Percentiles rank a stretch among this genome's conserved stretches.
These are phyloP conservation scores for Rhizoclosmatium sp. DNA, from an alignment of 192 early-diverging fungal species.

Conservation along the genomic window DNA sequence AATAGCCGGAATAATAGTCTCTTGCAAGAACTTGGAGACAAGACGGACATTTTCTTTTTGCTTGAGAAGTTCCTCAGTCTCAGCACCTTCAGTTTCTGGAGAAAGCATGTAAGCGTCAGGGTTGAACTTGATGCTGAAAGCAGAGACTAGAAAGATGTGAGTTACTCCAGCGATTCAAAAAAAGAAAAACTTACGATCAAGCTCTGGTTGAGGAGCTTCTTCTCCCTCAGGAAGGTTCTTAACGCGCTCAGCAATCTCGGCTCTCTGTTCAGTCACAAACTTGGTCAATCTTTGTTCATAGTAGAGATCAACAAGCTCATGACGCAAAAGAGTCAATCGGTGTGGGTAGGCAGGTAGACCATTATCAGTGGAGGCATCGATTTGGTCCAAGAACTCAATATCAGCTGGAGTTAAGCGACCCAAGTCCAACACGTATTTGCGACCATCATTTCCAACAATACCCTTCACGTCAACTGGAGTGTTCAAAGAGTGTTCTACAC, in stretches of 20 bases:
- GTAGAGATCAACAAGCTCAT: slow-evolving; percentile 85
- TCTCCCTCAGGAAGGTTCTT: slow-evolving; percentile 39
- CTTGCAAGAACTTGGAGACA: slow-evolving; percentile 78
- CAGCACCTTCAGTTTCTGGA: slow-evolving; percentile 47
- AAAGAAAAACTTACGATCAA: neutral
- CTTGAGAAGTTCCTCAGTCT: slow-evolving; percentile 32
- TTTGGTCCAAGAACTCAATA: slow-evolving; percentile 80
- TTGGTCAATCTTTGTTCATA: slow-evolving; percentile 80
- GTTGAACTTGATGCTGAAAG: slow-evolving; percentile 64
- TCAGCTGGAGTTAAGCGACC: slow-evolving; percentile 92
- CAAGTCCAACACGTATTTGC: slow-evolving; percentile 92
- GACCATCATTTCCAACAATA: slow-evolving; percentile 87
- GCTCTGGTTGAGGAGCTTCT: slow-evolving; percentile 13
- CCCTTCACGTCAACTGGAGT: slow-evolving; percentile 94
- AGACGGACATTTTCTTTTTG: slow-evolving; percentile 75
- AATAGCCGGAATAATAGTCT: slow-evolving; percentile 52
- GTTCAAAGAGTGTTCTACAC: slow-evolving; percentile 68
- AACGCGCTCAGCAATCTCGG: slow-evolving; percentile 34
- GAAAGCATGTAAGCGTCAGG: slow-evolving; percentile 54
- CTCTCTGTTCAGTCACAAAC: slow-evolving; percentile 47
- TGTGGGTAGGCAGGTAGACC: slow-evolving; percentile 83
- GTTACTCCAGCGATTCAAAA: slow-evolving; percentile 9
- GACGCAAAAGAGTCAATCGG: slow-evolving; percentile 81
- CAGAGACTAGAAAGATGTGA: slow-evolving; percentile 11
- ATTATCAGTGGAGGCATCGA: slow-evolving; percentile 46